Conservation (phyloP, 1,284 basidiomycete genomes). For the Exsudoporus floridanus region DNA sequence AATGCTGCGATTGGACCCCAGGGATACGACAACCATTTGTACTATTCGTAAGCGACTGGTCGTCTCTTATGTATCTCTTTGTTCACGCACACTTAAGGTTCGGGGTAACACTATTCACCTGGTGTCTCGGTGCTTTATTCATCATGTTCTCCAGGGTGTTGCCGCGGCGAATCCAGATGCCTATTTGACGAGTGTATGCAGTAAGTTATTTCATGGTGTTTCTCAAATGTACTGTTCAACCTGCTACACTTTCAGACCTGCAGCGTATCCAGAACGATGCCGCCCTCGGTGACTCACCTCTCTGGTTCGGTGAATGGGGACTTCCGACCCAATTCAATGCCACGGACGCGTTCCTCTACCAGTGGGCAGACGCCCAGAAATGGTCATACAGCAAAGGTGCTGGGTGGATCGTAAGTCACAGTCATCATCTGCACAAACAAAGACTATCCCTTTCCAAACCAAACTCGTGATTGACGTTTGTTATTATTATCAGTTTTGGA, state of each 20-base stretch:
- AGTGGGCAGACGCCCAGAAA: conserved; percentile 84
- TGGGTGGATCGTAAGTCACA: conserved; percentile 65
- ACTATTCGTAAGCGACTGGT: conserved; percentile 53
- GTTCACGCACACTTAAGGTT: conserved; percentile 42
- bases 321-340: conserved; percentile 67
- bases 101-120: conserved; percentile 52
- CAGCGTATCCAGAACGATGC: conserved; percentile 37
- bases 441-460: background rate
- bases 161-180: conserved; percentile 62
- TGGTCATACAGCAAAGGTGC: conserved; percentile 57
- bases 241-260: conserved; percentile 15
- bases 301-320: conserved; percentile 64
- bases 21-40: conserved; percentile 78
- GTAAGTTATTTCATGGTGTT: conserved; percentile 39
- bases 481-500: conserved; percentile 60
- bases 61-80: background rate
- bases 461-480: conserved; percentile 22
- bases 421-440: background rate
- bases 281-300: conserved; percentile 40
- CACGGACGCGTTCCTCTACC: conserved; percentile 56
- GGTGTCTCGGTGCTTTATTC: conserved; percentile 9
- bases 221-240: background rate
- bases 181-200: conserved; percentile 69
- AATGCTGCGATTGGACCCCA: conserved; percentile 66
- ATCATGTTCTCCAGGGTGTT: conserved; percentile 51